phyloP scores from a whole-genome alignment of 768 basidiomycete genomes.

The Suillus weaverae region DNA sequence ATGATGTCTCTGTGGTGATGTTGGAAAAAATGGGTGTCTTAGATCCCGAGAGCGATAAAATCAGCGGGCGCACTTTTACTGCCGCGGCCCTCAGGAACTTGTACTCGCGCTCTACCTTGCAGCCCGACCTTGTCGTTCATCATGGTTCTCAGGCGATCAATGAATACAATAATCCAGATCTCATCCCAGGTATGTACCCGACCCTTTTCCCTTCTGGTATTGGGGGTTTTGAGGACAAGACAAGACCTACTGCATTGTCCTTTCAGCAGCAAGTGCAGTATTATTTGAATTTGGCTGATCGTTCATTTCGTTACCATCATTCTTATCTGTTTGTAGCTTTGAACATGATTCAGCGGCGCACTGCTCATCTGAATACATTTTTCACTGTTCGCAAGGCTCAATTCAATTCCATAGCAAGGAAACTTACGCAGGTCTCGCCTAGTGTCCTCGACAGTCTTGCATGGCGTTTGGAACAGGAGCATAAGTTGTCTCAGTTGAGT shows the following conservation, averaged over 20 bases:
- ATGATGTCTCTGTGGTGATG: too few species aligned
- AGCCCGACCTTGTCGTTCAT: slow-evolving; percentile 25
- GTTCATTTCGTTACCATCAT: slow-evolving; percentile 23
- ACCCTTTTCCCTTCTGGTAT: slow-evolving; percentile 31
- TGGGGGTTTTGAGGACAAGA: slow-evolving; percentile 29
- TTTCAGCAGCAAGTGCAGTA: slow-evolving; percentile 26
- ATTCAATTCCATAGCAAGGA: not conserved
- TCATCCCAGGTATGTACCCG: slow-evolving; percentile 32
- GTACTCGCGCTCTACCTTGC: not conserved
- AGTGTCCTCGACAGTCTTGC: not conserved
- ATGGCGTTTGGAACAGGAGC: slow-evolving; percentile 12
- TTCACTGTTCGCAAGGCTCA: slow-evolving; percentile 8
- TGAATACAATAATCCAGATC: slow-evolving; percentile 31
- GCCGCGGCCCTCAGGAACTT: slow-evolving; percentile 26
- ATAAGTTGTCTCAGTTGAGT: slow-evolving; percentile 7
- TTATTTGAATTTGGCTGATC: slow-evolving; percentile 22
- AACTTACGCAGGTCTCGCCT: not conserved
- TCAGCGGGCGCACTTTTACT: slow-evolving; percentile 17
- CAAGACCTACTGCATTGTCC: slow-evolving; percentile 9
- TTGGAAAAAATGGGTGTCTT: too few species aligned
- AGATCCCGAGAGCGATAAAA: too few species aligned
- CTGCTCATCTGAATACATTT: slow-evolving; percentile 23
- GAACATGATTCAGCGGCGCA: slow-evolving; percentile 27
- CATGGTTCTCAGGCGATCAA: slow-evolving; percentile 16
- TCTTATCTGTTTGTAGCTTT: slow-evolving; percentile 28